Evolutionary conservation across 768 basidiomycete species (phyloP).

Genomic region (Serendipita sp.): DNA sequence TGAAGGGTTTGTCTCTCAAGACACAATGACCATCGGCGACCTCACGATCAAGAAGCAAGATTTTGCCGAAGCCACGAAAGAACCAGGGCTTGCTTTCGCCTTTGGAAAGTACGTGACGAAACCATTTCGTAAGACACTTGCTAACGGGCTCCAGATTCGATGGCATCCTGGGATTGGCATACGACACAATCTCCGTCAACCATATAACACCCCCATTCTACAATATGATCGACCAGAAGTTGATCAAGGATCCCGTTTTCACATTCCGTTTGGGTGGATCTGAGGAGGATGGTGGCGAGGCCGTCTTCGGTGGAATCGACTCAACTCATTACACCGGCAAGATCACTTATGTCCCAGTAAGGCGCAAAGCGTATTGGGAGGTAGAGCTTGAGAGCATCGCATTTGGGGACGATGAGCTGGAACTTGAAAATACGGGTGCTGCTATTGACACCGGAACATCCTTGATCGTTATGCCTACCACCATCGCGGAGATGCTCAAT

Average conservation of each 20-base stretch:
- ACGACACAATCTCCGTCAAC: constrained; percentile 92
- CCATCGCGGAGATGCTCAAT: constrained; percentile 97
- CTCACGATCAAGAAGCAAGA: constrained; percentile 56
- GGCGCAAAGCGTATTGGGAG: constrained; percentile 97
- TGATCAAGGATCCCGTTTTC: constrained; percentile 78
- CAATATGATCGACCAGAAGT: constrained; percentile 66
- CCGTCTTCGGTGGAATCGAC: constrained; percentile 85
- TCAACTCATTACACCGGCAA: constrained; percentile 56
- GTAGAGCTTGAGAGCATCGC: constrained; percentile 77
- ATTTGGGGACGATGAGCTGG: constrained; percentile 77
- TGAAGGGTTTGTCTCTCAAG: constrained; percentile 88
- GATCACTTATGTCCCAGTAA: constrained; percentile 75
- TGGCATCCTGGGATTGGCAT: constrained; percentile 86
- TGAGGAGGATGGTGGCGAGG: constrained; percentile 81
- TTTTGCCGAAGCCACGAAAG: constrained; percentile 91
- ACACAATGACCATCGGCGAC: constrained; percentile 69
- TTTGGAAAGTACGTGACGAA: constrained; percentile 63
- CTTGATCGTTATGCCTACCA: constrained; percentile 81
- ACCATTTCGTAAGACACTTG: neutral
- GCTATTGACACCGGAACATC: constrained; percentile 93
- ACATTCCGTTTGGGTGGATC: constrained; percentile 84
- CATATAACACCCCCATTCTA: constrained; percentile 89
- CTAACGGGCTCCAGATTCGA: constrained; percentile 51
- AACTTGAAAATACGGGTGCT: constrained; percentile 86
- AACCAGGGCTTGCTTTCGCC: constrained; percentile 94